Evolutionary conservation across 2,329 filamentous ascomycete species (phyloP), one percentile per base, ranked within the genome.

Genomic region (Shiraia sp.): DNA sequence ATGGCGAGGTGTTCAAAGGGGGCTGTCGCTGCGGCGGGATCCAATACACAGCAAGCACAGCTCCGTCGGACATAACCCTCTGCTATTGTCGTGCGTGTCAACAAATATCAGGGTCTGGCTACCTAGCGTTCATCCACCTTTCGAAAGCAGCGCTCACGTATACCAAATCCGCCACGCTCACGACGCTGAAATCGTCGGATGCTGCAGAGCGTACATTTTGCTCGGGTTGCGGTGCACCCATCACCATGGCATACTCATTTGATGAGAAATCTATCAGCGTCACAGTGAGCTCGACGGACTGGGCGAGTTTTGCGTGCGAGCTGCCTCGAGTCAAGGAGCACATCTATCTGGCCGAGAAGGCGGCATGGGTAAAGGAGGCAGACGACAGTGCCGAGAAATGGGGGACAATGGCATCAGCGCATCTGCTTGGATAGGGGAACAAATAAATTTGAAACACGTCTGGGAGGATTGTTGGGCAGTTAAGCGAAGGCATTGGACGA

Each of bases 41-140:
- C 23, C 62, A 59, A 27, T 79, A 75, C 59, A 69, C 59, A 1
- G 66, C 65, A 36, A 67, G 64, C 10, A 47, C 46, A 1, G 51
- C 63, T 1, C 73, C 75, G 1, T 56, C 50, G 10, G 45, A 57
- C 16, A 55, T 75, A 19, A 65, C 61, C 13, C 57, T 72, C 40
- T 79, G 76, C 56, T 69, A 78, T 53, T 79, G 77, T 51, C 60
- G 57, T n/a, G 71, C 70, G 28, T 80, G 77, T 47, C 74, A 75
- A 42, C 73, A 74, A 51, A 46, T 76, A 27, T 72, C 75, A 2
- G 75, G 76, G 10, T 71, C 69, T 3, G 69, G 70, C 1, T 79
- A 68, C 42, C 60, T 77, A 25, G 65, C 71, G 3, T 79, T 75
- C 45, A 62, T 66, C 6, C 45, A 63, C 7, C 70, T 78, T 28